phyloP scores from a whole-genome alignment of 2,329 filamentous ascomycete genomes.

The Setomelanomma holmii region DNA sequence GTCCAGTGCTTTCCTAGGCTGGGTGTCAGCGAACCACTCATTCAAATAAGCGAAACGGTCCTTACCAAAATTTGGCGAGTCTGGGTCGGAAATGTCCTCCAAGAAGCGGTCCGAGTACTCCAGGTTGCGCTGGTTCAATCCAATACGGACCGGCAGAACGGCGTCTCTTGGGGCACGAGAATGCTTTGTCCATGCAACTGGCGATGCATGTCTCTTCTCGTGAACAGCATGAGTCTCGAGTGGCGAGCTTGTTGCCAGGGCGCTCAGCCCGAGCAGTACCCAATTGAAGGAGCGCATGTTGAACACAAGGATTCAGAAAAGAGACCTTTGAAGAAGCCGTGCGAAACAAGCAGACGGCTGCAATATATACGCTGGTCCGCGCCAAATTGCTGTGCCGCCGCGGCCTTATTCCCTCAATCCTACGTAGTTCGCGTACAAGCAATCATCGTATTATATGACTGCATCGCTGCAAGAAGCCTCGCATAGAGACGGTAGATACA shows the following conservation, averaged over 20 bases:
- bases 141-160: conserved; percentile 19
- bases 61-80: conserved; percentile 23
- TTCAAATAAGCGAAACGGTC: neutral
- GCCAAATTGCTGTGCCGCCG: neutral
- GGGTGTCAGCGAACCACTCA: neutral
- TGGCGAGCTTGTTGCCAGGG: conserved; percentile 7
- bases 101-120: conserved; percentile 21
- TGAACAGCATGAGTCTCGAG: conserved; percentile 12
- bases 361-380: neutral
- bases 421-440: neutral
- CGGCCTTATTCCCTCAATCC: neutral
- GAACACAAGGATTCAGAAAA: neutral
- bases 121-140: conserved; percentile 19
- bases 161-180: conserved; percentile 17
- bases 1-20: conserved; percentile 19
- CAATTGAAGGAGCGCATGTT: conserved; percentile 14
- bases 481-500: neutral
- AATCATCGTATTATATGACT: neutral
- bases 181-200: conserved; percentile 18
- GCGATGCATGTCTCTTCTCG: conserved; percentile 18
- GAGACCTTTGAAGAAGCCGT: neutral
- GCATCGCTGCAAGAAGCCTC: neutral
- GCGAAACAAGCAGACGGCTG: no score
- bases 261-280: conserved; percentile 10
- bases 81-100: conserved; percentile 22